Evolutionary conservation across 768 basidiomycete genomes (phyloP).

Genomic region (Antrodiella citrinella): DNA sequence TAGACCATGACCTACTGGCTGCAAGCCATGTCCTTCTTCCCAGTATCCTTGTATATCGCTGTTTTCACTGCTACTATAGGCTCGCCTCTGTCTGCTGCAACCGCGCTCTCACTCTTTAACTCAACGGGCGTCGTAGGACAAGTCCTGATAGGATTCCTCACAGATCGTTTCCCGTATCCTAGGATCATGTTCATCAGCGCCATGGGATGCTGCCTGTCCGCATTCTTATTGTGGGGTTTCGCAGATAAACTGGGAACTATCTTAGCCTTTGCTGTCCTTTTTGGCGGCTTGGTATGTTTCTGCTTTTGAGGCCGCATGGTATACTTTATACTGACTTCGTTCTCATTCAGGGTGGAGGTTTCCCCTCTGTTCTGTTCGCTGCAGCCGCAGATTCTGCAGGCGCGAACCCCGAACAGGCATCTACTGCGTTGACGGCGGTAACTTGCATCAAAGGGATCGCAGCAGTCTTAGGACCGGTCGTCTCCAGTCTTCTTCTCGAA

Average conservation of each 20-base stretch:
- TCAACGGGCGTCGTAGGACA: slow-evolving; percentile 12
- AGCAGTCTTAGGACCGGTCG: slow-evolving; percentile 12
- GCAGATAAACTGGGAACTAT: slow-evolving; percentile 11
- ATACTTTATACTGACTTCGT: not conserved
- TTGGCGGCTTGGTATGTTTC: slow-evolving; percentile 12
- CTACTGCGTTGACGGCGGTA: slow-evolving; percentile 8
- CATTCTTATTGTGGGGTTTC: slow-evolving; percentile 16
- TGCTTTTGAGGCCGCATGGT: not conserved
- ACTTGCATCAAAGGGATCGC: slow-evolving; percentile 13
- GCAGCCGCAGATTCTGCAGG: slow-evolving; percentile 11
- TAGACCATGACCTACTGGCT: slow-evolving; percentile 11
- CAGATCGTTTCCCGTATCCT: slow-evolving; percentile 15
- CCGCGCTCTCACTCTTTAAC: slow-evolving; percentile 17
- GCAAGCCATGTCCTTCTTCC: slow-evolving; percentile 16
- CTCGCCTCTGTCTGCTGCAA: slow-evolving; percentile 11
- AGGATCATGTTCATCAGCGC: slow-evolving; percentile 12
- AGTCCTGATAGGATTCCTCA: slow-evolving; percentile 12
- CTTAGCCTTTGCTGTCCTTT: slow-evolving; percentile 14
- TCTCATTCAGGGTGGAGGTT: slow-evolving; percentile 10
- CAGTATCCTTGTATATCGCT: slow-evolving; percentile 16
- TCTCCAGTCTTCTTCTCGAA: slow-evolving; percentile 9
- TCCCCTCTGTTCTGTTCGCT: slow-evolving; percentile 9
- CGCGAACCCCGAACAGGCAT: slow-evolving; percentile 9
- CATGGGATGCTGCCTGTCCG: slow-evolving; percentile 5
- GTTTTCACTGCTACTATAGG: slow-evolving; percentile 10